Percentiles rank a stretch among this genome's conserved stretches.
These are phyloP conservation scores for Bothriochloa decipiens DNA, from an alignment of 176 grass and related monocot species.

Conservation along the genomic window DNA sequence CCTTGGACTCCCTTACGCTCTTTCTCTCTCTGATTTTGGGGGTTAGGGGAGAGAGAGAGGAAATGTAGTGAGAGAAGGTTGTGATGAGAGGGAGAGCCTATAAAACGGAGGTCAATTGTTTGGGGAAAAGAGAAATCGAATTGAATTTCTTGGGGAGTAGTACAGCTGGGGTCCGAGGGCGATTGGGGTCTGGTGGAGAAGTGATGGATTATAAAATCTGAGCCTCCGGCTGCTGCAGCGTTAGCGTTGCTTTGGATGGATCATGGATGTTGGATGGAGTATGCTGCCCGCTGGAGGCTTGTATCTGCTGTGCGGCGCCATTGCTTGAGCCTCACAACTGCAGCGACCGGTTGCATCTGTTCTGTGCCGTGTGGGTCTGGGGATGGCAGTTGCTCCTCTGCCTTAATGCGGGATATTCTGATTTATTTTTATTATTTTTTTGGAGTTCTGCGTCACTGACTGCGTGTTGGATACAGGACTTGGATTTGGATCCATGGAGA, in stretches of 20 bases:
- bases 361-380: constrained; percentile 24
- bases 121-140: constrained; percentile 4
- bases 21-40: constrained; percentile 29
- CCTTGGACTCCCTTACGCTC: neutral
- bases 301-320: neutral
- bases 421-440: neutral
- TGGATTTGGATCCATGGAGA: constrained; percentile 6
- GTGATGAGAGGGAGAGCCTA: constrained; percentile 17
- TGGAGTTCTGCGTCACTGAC: neutral
- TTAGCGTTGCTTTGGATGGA: neutral
- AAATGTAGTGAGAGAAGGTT: neutral
- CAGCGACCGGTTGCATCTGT: neutral
- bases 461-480: constrained; percentile 19
- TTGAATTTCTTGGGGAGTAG: neutral
- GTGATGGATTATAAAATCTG: constrained; percentile 36
- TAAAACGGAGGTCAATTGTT: constrained; percentile 56
- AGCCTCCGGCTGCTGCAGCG: neutral
- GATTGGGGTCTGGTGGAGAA: constrained; percentile 43
- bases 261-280: no score
- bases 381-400: constrained; percentile 6
- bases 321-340: constrained; percentile 43
- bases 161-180: constrained; percentile 21
- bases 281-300: neutral
- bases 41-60: neutral
- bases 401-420: neutral